Base-by-base conservation (phyloP, 148 eudicot genomes). In the Rhododendron vialii region DNA sequence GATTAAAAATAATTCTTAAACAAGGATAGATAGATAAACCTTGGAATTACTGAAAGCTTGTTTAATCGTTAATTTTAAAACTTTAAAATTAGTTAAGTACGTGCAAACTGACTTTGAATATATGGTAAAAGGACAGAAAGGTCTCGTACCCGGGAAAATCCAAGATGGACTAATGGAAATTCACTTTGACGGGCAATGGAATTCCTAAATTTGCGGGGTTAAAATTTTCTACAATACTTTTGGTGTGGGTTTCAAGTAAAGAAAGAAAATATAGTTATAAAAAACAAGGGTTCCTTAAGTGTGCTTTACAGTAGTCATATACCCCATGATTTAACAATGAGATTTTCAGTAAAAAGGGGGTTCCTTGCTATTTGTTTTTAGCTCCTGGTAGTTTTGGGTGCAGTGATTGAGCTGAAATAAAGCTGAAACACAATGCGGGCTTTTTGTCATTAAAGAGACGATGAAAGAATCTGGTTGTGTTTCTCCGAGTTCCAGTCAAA, bases 391-490 rank as follows among this genome's bases (percentile, higher is more conserved):
- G 76, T 71, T 71, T 71, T 33, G 20, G 75, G 8, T 5, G 33
- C 76, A 71, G 76, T 71, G 38, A 71, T 71, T 71, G 45, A 41
- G 18, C 33, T 10, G 59, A 11, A 20, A 78, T 47, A 78, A 78
- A 51, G 83, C 35, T 69, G 85, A 36, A 26, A 67, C 18, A 28
- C 79, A 43, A 15, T 15, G 74, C 71, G 45, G 85, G 61, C 57
- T 78, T 83, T 67, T 83, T 83, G 63, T 48, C 8, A 59, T 59
- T 83, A 85, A 87, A 84, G 84, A 87, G 47, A 87, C 36, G 61
- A 33, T 47, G 51, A 36, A 18, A n/a, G 77, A 36, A 43, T 43
- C n/a, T 55, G 26, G 76, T 30, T 4, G 76, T 14, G 36, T 14
- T 71, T 33, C 20, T 5, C 82, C 36, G 48, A 83, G 74, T 76